Conservation (phyloP, 352 stramenopile genomes). For the Thalassiosira sp. region DNA sequence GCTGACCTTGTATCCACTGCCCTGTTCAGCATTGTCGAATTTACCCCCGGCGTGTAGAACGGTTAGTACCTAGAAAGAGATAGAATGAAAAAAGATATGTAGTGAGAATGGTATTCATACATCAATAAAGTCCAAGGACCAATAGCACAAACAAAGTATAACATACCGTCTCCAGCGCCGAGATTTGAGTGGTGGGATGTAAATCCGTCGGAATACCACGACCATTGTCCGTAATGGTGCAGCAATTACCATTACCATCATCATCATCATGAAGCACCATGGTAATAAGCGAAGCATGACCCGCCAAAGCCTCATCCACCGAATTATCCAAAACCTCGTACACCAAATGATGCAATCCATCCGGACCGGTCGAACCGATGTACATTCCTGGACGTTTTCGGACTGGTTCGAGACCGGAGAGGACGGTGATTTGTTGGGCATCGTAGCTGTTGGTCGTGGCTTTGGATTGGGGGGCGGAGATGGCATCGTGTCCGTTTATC, state of each 20-base stretch:
- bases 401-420: constrained; percentile 85
- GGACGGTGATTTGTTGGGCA: constrained; percentile 86
- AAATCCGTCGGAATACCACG: constrained; percentile 83
- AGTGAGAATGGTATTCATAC: too few species aligned
- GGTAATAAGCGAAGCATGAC: constrained; percentile 78
- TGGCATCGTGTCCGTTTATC: too few species aligned
- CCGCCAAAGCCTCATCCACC: constrained; percentile 85
- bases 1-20: constrained; percentile 84
- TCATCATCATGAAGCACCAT: constrained; percentile 76
- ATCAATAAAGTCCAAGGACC: too few species aligned
- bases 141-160: too few species aligned
- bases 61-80: too few species aligned
- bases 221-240: constrained; percentile 84
- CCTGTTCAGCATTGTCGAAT: constrained; percentile 80
- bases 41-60: constrained; percentile 86
- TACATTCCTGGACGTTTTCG: constrained; percentile 86
- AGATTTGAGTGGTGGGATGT: constrained; percentile 81
- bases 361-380: constrained; percentile 84
- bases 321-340: constrained; percentile 88
- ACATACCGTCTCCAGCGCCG: constrained; percentile 85
- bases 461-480: background rate
- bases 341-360: constrained; percentile 86
- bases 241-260: constrained; percentile 38
- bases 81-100: too few species aligned
- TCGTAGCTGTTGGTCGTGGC: constrained; percentile 61